Evolutionary conservation across 2,329 filamentous ascomycete genomes (phyloP).

Genomic region (Rhinocladiella similis): DNA sequence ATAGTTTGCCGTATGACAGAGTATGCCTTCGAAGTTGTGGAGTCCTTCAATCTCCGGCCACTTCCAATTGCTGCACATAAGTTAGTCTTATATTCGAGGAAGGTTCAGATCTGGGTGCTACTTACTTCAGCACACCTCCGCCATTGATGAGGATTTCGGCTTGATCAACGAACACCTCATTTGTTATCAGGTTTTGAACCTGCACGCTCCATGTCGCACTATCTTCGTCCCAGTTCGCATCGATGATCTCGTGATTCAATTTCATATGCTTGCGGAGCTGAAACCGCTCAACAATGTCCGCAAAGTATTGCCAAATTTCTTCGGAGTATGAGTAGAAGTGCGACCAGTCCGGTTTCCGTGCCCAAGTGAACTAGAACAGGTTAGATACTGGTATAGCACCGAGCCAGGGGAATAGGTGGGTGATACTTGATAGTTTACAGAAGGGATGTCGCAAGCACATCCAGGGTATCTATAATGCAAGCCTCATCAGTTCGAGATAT

Average conservation of each 20-base stretch:
- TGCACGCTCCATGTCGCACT: constrained; percentile 31
- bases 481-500: no score
- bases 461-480: constrained; percentile 33
- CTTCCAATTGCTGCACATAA: constrained; percentile 42
- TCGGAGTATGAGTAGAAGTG: constrained; percentile 27
- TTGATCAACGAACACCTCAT: constrained; percentile 52
- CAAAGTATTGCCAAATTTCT: constrained; percentile 33
- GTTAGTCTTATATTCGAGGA: background rate
- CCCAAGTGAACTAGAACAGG: constrained; percentile 40
- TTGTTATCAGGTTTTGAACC: constrained; percentile 40
- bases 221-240: constrained; percentile 31
- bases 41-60: constrained; percentile 57
- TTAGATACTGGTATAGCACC: no score
- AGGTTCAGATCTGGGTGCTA: no score
- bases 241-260: constrained; percentile 29
- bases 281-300: constrained; percentile 25
- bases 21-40: constrained; percentile 37
- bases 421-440: constrained; percentile 33
- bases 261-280: constrained; percentile 29
- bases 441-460: constrained; percentile 47
- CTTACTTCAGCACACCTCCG: constrained; percentile 43
- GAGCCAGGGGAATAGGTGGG: no score
- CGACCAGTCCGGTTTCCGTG: constrained; percentile 32
- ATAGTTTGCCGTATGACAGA: constrained; percentile 37
- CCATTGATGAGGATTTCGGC: constrained; percentile 43